Evolutionary conservation across 2,329 filamentous ascomycete species (phyloP).

Genomic region (Didymella arachidicola): DNA sequence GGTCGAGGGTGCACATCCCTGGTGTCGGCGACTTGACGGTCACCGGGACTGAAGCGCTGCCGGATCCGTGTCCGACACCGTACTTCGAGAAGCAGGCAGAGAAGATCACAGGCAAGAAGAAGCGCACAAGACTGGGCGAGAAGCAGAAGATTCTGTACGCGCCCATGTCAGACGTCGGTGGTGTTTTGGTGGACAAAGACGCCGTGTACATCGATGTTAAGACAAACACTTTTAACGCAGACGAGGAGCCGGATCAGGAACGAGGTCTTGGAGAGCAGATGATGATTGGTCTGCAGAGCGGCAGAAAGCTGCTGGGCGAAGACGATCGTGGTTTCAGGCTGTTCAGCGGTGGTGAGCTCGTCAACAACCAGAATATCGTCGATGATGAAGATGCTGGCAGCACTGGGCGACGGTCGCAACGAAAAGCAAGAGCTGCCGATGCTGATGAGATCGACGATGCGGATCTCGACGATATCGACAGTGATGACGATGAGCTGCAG

Average conservation of each 20-base stretch:
- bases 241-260: conserved; percentile 69
- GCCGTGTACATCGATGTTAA: conserved; percentile 87
- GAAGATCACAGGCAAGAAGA: conserved; percentile 83
- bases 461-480: conserved; percentile 57
- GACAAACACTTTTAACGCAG: conserved; percentile 73
- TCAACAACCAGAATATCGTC: conserved; percentile 64
- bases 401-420: conserved; percentile 62
- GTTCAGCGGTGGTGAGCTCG: conserved; percentile 77
- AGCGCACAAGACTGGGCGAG: conserved; percentile 82
- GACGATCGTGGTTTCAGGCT: conserved; percentile 83
- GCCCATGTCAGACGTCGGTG: conserved; percentile 97
- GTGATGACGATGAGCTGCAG: conserved; percentile 63
- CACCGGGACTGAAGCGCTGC: conserved; percentile 81
- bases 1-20: conserved; percentile 88
- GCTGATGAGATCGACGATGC: conserved; percentile 61
- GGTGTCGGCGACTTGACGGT: conserved; percentile 90
- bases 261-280: conserved; percentile 94
- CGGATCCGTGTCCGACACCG: conserved; percentile 95
- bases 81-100: conserved; percentile 86
- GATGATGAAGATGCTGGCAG: conserved; percentile 65
- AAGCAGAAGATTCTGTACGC: conserved; percentile 97
- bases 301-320: conserved; percentile 81
- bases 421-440: conserved; percentile 59
- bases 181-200: conserved; percentile 94
- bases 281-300: conserved; percentile 86